A percentile compares a stretch with the other conserved stretches of the same genome.
phyloP scores from a whole-genome alignment of 1,284 basidiomycete species.

The Hymenochaete sp. region DNA sequence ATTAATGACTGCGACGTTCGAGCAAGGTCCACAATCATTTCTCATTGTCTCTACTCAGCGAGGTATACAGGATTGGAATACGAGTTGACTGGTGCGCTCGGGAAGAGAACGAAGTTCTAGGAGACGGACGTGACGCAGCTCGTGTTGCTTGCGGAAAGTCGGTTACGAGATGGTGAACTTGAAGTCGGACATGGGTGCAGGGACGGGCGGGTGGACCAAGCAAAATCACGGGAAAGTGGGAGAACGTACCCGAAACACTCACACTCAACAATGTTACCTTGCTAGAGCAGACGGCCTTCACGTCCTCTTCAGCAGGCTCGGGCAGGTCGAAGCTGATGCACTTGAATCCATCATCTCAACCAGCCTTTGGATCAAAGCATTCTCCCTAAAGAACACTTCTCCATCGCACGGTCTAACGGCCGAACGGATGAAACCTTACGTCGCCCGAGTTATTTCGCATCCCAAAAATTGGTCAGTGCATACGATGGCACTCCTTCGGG shows the following conservation, averaged over 20 bases:
- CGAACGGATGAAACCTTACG: constrained; percentile 87
- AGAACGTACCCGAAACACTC: constrained; percentile 76
- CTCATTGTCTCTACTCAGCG: too few relatives aligned
- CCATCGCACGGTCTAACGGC: constrained; percentile 80
- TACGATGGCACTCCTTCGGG: constrained; percentile 87
- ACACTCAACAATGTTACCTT: constrained; percentile 93
- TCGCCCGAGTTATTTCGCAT: constrained; percentile 77
- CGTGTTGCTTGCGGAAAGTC: constrained; percentile 87
- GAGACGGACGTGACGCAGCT: constrained; percentile 81
- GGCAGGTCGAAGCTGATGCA: constrained; percentile 41
- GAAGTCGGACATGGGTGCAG: too few relatives aligned
- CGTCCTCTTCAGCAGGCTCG: constrained; percentile 51
- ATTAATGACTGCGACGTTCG: too few relatives aligned
- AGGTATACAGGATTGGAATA: constrained; percentile 75
- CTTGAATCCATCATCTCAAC: constrained; percentile 79
- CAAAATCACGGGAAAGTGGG: too few relatives aligned
- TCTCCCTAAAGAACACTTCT: constrained; percentile 82
- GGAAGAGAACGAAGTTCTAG: constrained; percentile 94
- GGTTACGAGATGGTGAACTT: too few relatives aligned
- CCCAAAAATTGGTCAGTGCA: constrained; percentile 91
- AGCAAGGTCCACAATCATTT: too few relatives aligned
- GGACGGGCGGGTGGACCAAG: too few relatives aligned
- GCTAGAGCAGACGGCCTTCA: constrained; percentile 90
- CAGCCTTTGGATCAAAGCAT: constrained; percentile 87
- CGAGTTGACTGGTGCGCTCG: constrained; percentile 88